Percentiles rank a stretch among this genome's conserved stretches.
Conservation (phyloP, 23 red algal species). For the Gracilaria domingensis region DNA sequence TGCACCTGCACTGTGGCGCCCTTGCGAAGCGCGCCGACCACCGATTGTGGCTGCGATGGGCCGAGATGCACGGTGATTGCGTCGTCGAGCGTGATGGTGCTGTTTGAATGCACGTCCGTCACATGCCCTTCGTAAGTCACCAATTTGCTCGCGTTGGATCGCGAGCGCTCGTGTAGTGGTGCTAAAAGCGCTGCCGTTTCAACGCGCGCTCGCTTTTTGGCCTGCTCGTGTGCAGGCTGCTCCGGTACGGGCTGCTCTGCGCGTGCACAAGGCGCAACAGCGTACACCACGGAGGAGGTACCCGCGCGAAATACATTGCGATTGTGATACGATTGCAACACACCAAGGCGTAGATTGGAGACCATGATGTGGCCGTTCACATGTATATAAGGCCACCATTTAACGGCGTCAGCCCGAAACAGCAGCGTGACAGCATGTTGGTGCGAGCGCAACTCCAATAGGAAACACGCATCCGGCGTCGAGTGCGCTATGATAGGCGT, state of each 20-base stretch:
- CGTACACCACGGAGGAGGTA: not conserved
- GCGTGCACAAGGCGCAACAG: too few species aligned
- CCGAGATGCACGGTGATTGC: not conserved
- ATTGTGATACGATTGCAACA: not conserved
- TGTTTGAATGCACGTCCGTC: not conserved
- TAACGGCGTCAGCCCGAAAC: not conserved
- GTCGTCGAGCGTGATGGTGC: not conserved
- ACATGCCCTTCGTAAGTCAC: constrained; percentile 24
- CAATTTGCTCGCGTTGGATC: not conserved
- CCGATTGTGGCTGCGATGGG: not conserved
- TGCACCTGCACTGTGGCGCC: constrained; percentile 1
- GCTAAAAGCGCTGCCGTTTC: too few species aligned
- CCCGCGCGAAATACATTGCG: not conserved
- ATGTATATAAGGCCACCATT: constrained; percentile 26
- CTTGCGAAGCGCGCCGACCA: not conserved
- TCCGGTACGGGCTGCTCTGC: too few species aligned
- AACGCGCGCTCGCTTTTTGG: not conserved
- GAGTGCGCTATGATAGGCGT: not conserved
- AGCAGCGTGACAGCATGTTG: not conserved
- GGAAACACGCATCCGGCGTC: not conserved
- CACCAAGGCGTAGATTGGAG: not conserved
- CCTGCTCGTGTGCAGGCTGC: not conserved
- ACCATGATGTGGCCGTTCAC: not conserved
- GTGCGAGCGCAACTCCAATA: not conserved
- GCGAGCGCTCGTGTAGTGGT: not conserved